A percentile compares a stretch with the other conserved stretches of the same genome.
Conservation (phyloP, 2,329 filamentous ascomycete species). For the Xylaria sp. region DNA sequence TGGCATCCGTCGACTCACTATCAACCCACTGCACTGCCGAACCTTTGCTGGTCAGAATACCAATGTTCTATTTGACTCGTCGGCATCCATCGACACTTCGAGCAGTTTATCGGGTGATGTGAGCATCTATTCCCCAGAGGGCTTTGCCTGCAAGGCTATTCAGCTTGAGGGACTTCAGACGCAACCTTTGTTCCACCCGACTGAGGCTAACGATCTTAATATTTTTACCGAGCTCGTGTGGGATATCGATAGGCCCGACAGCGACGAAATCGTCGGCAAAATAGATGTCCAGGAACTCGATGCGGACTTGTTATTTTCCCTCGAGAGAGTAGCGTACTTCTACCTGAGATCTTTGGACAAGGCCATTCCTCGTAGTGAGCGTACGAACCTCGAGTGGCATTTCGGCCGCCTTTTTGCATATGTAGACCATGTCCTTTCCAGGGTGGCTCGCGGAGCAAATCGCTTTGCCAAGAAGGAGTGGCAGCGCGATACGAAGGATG, state of each 20-base stretch:
- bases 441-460: neutral
- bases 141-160: conserved; percentile 17
- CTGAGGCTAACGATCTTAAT: conserved; percentile 27
- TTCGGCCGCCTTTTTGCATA: conserved; percentile 20
- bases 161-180: conserved; percentile 31
- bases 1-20: neutral
- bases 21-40: conserved; percentile 22
- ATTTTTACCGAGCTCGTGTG: conserved; percentile 30
- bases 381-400: conserved; percentile 24
- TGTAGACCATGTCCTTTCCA: conserved; percentile 14
- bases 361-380: neutral
- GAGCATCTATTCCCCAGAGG: conserved; percentile 25
- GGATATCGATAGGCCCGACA: conserved; percentile 19
- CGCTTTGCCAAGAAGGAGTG: conserved; percentile 29
- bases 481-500: conserved; percentile 13
- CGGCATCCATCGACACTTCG: conserved; percentile 2
- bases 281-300: conserved; percentile 18
- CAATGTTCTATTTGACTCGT: conserved; percentile 15
- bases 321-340: conserved; percentile 15
- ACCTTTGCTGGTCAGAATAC: neutral
- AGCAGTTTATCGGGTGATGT: conserved; percentile 20
- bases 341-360: conserved; percentile 2
- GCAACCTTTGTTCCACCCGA: conserved; percentile 19
- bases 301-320: conserved; percentile 14
- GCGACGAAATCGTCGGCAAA: conserved; percentile 4